Evolutionary conservation across 371 early-diverging fungal species (phyloP).

Genomic region (Mortierella sp.): DNA sequence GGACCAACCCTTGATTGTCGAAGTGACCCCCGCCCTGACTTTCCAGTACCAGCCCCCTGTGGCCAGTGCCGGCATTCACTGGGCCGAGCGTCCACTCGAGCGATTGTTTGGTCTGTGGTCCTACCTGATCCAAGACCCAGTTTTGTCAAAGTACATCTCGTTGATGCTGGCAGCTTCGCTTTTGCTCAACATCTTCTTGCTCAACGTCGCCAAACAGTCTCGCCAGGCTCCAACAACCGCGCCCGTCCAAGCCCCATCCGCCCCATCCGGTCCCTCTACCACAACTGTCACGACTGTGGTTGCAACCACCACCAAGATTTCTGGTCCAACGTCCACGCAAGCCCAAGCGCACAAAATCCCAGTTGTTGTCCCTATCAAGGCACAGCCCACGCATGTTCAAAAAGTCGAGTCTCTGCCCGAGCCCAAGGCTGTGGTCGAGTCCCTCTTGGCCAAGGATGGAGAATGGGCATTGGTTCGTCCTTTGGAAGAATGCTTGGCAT

Average conservation of each 20-base stretch:
- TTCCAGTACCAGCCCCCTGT: slow-evolving; percentile 61
- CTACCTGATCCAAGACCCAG: slow-evolving; percentile 71
- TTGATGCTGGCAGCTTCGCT: slow-evolving; percentile 66
- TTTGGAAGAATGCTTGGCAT: slow-evolving; percentile 69
- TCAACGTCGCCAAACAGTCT: slow-evolving; percentile 70
- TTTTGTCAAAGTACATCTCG: slow-evolving; percentile 69
- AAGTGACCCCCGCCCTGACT: slow-evolving; percentile 69
- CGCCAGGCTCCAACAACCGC: slow-evolving; percentile 28
- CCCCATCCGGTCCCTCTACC: slow-evolving; percentile 18
- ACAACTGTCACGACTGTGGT: slow-evolving; percentile 51
- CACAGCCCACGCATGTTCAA: slow-evolving; percentile 34
- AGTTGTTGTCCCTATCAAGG: slow-evolving; percentile 20
- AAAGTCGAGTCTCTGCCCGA: slow-evolving; percentile 39
- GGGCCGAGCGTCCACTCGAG: slow-evolving; percentile 61
- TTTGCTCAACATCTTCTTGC: slow-evolving; percentile 72
- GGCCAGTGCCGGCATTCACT: slow-evolving; percentile 49
- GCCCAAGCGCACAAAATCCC: slow-evolving; percentile 14
- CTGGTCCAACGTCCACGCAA: slow-evolving; percentile 11
- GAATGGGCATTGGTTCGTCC: slow-evolving; percentile 61
- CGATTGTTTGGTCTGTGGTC: slow-evolving; percentile 60
- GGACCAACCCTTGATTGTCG: slow-evolving; percentile 64
- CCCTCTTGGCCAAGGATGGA: slow-evolving; percentile 26
- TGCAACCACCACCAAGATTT: slow-evolving; percentile 52
- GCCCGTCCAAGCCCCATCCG: background rate
- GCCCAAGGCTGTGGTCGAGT: slow-evolving; percentile 41